Conservation (phyloP, 2,329 filamentous ascomycete genomes). For the Cytospora chrysosperma region DNA sequence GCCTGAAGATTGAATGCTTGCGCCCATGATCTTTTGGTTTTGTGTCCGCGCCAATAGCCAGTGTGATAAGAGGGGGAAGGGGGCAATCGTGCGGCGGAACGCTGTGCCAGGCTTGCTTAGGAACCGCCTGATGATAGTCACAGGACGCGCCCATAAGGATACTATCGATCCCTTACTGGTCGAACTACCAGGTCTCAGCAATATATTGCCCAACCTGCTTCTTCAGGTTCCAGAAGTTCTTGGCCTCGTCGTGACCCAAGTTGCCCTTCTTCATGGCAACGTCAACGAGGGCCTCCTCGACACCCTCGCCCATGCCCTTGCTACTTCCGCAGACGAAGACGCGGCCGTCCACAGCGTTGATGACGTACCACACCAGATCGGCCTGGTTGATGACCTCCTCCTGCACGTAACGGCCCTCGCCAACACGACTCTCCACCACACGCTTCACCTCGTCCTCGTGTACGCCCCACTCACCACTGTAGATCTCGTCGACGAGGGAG, state of each 20-base stretch:
- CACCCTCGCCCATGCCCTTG: conserved; percentile 96
- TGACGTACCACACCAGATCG: conserved; percentile 97
- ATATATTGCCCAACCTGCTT: conserved; percentile 93
- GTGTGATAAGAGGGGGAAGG: not conserved
- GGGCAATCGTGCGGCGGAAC: not conserved
- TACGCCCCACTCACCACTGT: conserved; percentile 93
- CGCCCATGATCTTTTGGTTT: not conserved
- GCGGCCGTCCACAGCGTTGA: conserved; percentile 92
- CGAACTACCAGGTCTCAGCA: conserved; percentile 68
- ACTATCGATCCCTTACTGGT: not conserved
- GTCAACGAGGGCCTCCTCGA: conserved; percentile 82
- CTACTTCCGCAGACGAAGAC: conserved; percentile 95
- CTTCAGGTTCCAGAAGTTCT: conserved; percentile 88
- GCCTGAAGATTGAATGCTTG: conserved; percentile 3
- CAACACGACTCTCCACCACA: conserved; percentile 72
- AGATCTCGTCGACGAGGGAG: conserved; percentile 90
- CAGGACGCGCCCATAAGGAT: not conserved
- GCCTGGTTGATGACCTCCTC: conserved; percentile 90
- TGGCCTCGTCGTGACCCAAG: conserved; percentile 76
- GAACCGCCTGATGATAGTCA: not conserved
- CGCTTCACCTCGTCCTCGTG: conserved; percentile 85
- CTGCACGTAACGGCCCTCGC: conserved; percentile 88
- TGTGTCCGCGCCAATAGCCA: conserved; percentile 2
- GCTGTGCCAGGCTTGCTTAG: not conserved
- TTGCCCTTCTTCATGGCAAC: conserved; percentile 93